phyloP scores from a whole-genome alignment of 2,329 filamentous ascomycete species.

The Aspergillus pseudoterreus region DNA sequence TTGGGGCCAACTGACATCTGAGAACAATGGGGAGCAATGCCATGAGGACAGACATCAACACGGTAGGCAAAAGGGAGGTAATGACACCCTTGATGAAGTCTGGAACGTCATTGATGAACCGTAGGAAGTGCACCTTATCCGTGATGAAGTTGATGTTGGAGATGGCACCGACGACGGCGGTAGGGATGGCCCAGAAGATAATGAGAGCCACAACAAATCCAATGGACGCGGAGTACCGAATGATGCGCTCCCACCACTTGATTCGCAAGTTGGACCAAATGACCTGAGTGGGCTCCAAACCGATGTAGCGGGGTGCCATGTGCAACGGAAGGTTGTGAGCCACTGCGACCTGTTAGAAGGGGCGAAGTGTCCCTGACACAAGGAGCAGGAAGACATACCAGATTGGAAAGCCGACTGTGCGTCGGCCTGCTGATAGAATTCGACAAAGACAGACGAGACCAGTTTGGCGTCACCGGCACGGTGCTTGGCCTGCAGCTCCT shows the following conservation, averaged over 20 bases:
- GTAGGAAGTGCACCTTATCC: constrained; percentile 62
- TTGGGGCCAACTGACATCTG: constrained; percentile 53
- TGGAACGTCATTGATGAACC: constrained; percentile 72
- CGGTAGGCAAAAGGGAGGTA: constrained; percentile 75
- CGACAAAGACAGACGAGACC: constrained; percentile 80
- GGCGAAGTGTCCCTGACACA: neutral
- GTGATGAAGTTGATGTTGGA: constrained; percentile 75
- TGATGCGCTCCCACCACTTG: constrained; percentile 78
- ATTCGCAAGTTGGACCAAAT: constrained; percentile 84
- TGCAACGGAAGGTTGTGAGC: constrained; percentile 83
- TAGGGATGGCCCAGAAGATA: constrained; percentile 78
- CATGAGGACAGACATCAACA: constrained; percentile 79
- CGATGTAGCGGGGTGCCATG: constrained; percentile 82
- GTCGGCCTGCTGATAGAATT: constrained; percentile 77
- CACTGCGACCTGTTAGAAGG: constrained; percentile 40
- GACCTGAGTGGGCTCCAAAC: constrained; percentile 73
- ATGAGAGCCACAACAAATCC: constrained; percentile 74
- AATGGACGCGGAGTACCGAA: constrained; percentile 66
- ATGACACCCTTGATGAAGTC: constrained; percentile 72
- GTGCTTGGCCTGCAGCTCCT: constrained; percentile 65
- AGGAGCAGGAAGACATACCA: constrained; percentile 15
- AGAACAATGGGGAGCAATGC: constrained; percentile 79
- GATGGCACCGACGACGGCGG: constrained; percentile 77
- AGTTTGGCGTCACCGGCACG: constrained; percentile 61
- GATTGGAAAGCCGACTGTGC: constrained; percentile 86